Evolutionary conservation across 169 alveolate genomes (phyloP).

Genomic region (Cryptosporidium parvum): DNA sequence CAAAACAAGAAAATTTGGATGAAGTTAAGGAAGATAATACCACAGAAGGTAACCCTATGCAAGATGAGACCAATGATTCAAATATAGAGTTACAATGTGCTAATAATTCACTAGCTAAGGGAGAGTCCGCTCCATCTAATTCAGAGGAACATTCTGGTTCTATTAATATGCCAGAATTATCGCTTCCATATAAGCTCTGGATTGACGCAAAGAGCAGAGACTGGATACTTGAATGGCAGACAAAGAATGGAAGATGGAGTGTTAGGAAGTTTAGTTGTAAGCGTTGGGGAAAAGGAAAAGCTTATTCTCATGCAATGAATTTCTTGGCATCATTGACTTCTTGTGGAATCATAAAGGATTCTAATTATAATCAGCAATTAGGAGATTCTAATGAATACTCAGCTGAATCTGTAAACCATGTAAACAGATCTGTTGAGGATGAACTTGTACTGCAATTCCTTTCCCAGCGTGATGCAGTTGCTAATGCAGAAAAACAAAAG

Average conservation of each 20-base stretch:
- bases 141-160: constrained; percentile 38
- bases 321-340: constrained; percentile 66
- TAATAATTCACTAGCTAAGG: neutral
- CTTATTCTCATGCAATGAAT: constrained; percentile 76
- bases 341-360: constrained; percentile 48
- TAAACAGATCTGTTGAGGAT: constrained; percentile 56
- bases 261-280: constrained; percentile 70
- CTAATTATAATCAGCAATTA: constrained; percentile 11
- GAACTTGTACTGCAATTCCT: constrained; percentile 58
- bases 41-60: neutral
- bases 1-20: neutral
- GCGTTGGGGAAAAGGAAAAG: constrained; percentile 76
- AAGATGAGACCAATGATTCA: neutral
- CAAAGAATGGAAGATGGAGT: constrained; percentile 74
- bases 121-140: neutral
- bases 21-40: neutral
- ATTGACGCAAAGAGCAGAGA: constrained; percentile 74
- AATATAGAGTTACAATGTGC: neutral
- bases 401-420: neutral
- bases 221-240: constrained; percentile 75
- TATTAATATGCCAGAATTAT: constrained; percentile 25
- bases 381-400: neutral
- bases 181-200: constrained; percentile 69
- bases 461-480: constrained; percentile 54
- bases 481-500: constrained; percentile 35